A percentile compares a stretch with the other conserved stretches of the same genome.
Conservation (phyloP, 139 green algal species). For the Coelastrella sp. region DNA sequence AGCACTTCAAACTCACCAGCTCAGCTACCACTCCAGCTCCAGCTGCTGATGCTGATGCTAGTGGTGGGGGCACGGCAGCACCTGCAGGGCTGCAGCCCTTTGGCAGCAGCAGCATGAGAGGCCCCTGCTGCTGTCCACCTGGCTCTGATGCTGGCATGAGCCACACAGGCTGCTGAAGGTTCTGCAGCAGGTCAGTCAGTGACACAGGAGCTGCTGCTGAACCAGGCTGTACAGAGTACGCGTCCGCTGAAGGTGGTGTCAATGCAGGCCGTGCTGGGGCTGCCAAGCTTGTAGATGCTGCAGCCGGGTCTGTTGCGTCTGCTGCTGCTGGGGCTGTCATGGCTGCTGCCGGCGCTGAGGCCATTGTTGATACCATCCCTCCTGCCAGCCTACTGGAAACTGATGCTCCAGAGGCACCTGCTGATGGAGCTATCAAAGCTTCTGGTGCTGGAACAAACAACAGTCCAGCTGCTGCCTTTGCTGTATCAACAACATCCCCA, state of each 20-base stretch:
- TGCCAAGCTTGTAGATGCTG: neutral
- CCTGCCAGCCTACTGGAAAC: no score
- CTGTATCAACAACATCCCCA: no score
- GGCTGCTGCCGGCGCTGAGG: neutral
- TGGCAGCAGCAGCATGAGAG: constrained; percentile 22
- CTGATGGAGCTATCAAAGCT: no score
- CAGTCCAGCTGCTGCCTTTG: no score
- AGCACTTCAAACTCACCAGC: neutral
- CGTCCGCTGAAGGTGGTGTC: neutral
- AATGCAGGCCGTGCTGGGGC: neutral
- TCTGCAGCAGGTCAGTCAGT: neutral
- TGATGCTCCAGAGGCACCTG: no score
- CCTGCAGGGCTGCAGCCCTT: neutral
- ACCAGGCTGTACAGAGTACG: neutral
- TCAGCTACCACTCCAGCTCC: neutral
- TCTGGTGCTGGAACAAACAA: no score
- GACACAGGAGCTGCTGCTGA: neutral
- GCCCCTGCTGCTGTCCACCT: neutral
- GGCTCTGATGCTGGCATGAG: constrained; percentile 9
- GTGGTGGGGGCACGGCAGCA: neutral
- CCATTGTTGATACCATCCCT: no score
- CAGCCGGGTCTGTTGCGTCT: neutral
- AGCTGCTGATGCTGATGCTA: neutral
- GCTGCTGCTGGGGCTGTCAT: constrained; percentile 2
- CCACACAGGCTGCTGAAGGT: neutral